Percentiles rank a stretch among this genome's conserved stretches.
Conservation (phyloP, 1,284 basidiomycete genomes). For the Ceratobasidium papillatum region DNA sequence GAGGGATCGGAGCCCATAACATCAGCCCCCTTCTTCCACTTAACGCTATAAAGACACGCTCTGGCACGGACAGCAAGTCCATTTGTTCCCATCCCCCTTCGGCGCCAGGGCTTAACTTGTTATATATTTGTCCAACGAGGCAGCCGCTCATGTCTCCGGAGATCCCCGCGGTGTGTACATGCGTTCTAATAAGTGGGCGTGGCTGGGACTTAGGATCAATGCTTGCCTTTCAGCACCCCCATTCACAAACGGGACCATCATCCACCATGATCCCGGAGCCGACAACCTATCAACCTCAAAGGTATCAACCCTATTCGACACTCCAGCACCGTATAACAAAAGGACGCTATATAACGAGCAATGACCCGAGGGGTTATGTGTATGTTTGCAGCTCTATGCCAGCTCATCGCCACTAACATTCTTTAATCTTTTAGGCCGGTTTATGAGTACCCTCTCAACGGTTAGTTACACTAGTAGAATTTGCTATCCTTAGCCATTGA, state of each 20-base stretch:
- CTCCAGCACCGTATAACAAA: constrained; percentile 81
- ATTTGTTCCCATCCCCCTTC: constrained; percentile 39
- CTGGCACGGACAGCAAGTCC: constrained; percentile 10
- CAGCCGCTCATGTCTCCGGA: constrained; percentile 37
- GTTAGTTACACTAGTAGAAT: not conserved
- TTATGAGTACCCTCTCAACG: constrained; percentile 85
- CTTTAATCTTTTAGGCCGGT: constrained; percentile 66
- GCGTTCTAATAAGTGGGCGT: constrained; percentile 28
- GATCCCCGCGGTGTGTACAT: constrained; percentile 39
- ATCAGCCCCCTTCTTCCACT: constrained; percentile 36
- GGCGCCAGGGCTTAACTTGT: constrained; percentile 40
- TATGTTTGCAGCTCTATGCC: constrained; percentile 52
- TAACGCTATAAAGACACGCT: constrained; percentile 38
- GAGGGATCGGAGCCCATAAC: constrained; percentile 38
- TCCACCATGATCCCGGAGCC: constrained; percentile 32
- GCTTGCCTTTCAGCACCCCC: constrained; percentile 34
- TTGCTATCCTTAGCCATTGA: not conserved
- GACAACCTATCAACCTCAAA: constrained; percentile 19
- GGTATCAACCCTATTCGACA: constrained; percentile 78
- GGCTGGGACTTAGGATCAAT: constrained; percentile 2
- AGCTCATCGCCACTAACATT: constrained; percentile 21
- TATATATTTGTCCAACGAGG: constrained; percentile 28
- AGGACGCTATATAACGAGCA: constrained; percentile 85
- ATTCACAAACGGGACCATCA: constrained; percentile 17
- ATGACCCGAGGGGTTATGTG: constrained; percentile 88